Evolutionary conservation across 495 filamentous ascomycete species (phyloP).

Genomic region (Xanthoparmelia taractica): DNA sequence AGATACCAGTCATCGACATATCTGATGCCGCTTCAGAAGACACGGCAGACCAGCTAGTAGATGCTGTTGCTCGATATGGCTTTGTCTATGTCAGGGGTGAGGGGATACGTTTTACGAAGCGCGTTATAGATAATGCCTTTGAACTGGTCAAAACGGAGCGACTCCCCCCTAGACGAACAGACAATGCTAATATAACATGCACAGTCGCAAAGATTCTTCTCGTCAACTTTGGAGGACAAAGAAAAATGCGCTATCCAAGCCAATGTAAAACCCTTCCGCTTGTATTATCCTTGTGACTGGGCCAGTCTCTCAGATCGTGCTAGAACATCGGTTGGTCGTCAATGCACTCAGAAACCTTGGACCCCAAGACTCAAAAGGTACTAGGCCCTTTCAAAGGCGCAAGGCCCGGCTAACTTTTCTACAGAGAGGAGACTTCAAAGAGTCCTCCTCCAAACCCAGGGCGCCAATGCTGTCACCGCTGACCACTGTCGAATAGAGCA

Average conservation of each 20-base stretch:
- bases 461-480: background rate
- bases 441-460: conserved; percentile 42
- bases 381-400: conserved; percentile 15
- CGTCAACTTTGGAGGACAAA: conserved; percentile 63
- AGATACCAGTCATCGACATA: conserved; percentile 78
- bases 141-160: conserved; percentile 48
- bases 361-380: conserved; percentile 76
- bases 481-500: conserved; percentile 46
- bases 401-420: conserved; percentile 17
- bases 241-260: conserved; percentile 60
- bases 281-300: background rate
- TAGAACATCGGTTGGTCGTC: conserved; percentile 82
- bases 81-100: conserved; percentile 81
- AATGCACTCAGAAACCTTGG: conserved; percentile 82
- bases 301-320: background rate
- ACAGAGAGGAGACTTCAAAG: conserved; percentile 86
- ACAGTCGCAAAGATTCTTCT: conserved; percentile 74
- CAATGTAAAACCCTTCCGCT: conserved; percentile 40
- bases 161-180: conserved; percentile 3
- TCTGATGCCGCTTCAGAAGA: conserved; percentile 44
- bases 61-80: conserved; percentile 72
- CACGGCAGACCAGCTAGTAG: conserved; percentile 63
- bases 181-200: conserved; percentile 12
- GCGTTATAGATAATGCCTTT: conserved; percentile 67
- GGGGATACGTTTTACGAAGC: conserved; percentile 54